Base-by-base conservation (phyloP, 495 filamentous ascomycete species). In the Geopyxis carbonaria region DNA sequence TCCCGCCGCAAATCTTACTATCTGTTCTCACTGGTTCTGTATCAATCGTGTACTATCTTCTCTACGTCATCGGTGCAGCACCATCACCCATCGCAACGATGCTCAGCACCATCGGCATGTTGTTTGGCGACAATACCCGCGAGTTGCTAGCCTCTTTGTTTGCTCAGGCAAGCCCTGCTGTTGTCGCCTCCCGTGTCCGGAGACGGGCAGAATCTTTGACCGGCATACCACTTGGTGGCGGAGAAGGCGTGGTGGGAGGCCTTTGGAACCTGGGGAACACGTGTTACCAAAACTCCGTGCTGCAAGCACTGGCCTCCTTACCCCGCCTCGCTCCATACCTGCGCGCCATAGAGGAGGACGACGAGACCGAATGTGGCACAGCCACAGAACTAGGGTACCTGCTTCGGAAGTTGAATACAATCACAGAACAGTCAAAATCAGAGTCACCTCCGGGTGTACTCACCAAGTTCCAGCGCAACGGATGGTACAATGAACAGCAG, bases 201-300 rank as follows among this genome's bases (percentile, higher is more conserved):
- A 48, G 38, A 13, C 31, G 49, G 11, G 51, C 50, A 3, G 44
- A 32, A 8, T 45, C 40, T 9, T 9, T 45, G 2, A 42, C 47
- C 5, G 25, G 47, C 5, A 19, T 21, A 2, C n/a, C 44, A 9
- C 30, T 33, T 13, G 31, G 43, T 4, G 31, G 18, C 8, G 43
- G 33, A 4, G 51, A 31, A 2, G 38, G 40, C 0, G 39, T 43
- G 8, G 47, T 56, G 1, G 52, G 53, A 11, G 89, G 91, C 0
- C 58, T 95, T 22, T 81, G 81, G 13, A 99, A 99, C 53, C 77
- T 72, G 63, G 76, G 92, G 58, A 93, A 93, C 51, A 92, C 83
- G 1, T 99, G 91, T 59, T 99, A 89, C 54, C 87, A 95, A 62
- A 99, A 99, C 55, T 93, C 86, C 45, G 78, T 94, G 14, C 73